A percentile compares a stretch with the other conserved stretches of the same genome.
These are phyloP conservation scores for Linum lewisii DNA, from an alignment of 345 rosid species.

Conservation along the genomic window DNA sequence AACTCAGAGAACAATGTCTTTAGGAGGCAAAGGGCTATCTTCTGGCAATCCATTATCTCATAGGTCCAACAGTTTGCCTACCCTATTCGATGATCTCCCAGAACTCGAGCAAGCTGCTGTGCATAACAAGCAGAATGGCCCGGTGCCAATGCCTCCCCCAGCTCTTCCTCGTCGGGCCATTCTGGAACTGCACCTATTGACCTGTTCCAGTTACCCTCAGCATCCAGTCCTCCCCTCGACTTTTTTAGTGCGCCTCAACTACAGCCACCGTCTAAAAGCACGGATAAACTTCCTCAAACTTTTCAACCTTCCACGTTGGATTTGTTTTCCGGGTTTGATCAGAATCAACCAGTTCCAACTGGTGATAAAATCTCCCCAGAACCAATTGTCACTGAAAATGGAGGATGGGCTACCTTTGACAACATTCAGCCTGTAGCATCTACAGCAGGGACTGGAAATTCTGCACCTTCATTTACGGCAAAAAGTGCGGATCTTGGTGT, in stretches of 20 bases:
- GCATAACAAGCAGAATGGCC: no score
- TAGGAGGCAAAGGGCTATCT: constrained; percentile 58
- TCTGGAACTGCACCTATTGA: constrained; percentile 43
- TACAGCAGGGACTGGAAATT: constrained; percentile 19
- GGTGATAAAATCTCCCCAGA: constrained; percentile 21
- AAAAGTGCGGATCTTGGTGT: constrained; percentile 19
- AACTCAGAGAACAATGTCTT: constrained; percentile 62
- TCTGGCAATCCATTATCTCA: constrained; percentile 51
- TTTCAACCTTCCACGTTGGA: constrained; percentile 33
- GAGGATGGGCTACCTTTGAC: constrained; percentile 96
- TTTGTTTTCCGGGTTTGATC: constrained; percentile 35
- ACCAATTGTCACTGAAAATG: constrained; percentile 36
- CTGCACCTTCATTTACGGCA: constrained; percentile 18
- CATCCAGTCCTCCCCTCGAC: constrained; percentile 31
- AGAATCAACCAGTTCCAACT: constrained; percentile 34
- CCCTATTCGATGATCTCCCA: constrained; percentile 36
- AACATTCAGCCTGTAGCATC: constrained; percentile 35
- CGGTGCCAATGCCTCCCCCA: constrained; percentile 24
- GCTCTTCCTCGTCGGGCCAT: constrained; percentile 25
- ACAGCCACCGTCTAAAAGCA: constrained; percentile 23
- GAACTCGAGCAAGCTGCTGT: constrained; percentile 34
- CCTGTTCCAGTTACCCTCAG: constrained; percentile 53
- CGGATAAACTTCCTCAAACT: constrained; percentile 35
- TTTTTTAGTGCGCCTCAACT: constrained; percentile 24
- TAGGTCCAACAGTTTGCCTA: constrained; percentile 48